Base-by-base conservation (phyloP, 2,329 filamentous ascomycete species). In the Cercospora zeina region DNA sequence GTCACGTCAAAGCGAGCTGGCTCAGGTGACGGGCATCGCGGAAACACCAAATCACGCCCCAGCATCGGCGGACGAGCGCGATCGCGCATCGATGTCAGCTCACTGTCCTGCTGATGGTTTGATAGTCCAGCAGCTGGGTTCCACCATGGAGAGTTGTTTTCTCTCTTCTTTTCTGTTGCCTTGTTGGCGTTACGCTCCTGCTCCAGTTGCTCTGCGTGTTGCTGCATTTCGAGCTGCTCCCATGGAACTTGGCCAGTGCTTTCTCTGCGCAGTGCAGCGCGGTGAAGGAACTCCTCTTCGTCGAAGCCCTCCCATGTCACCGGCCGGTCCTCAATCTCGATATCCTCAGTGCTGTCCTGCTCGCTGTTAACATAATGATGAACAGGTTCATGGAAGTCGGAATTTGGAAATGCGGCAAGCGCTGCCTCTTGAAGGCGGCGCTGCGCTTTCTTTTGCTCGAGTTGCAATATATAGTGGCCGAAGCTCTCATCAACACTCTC, bases 1-100 rank as follows among this genome's bases (percentile, higher is more conserved):
- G 90, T 88, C 0, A 89, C 87, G 72, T 96, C 91, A 70, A 96
- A 89, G 70, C 91, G 87, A 14, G 92, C 96, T 59, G 87, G 85
- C 74, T 93, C 88, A 5, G 93, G 93, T 27, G 93, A 96, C 9
- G 84, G 82, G 73, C 91, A 96, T 73, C 84, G 85, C 34, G 91
- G 90, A 74, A 97, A 96, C 27, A 82, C 80, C 59, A 97, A 83
- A 68, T 96, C 89, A 61, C 81, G 79, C 60, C 93, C 93, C 10
- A 96, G 85, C 92, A 97, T 96, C 9, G 93, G 93, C 42, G 93
- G 93, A 45, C 82, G 83, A 27, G 83, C 82, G 47, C 80, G 79
- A 63, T 86, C 87, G 21, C 81, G 81, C 78, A 86, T 83, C 27
- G 81, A 79, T 64, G 81, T 78, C 39, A 85, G 67, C 62, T 80